Evolutionary conservation across 495 filamentous ascomycete species (phyloP), one percentile per base, ranked within the genome.

Genomic region (Clavariopsis aquatica): DNA sequence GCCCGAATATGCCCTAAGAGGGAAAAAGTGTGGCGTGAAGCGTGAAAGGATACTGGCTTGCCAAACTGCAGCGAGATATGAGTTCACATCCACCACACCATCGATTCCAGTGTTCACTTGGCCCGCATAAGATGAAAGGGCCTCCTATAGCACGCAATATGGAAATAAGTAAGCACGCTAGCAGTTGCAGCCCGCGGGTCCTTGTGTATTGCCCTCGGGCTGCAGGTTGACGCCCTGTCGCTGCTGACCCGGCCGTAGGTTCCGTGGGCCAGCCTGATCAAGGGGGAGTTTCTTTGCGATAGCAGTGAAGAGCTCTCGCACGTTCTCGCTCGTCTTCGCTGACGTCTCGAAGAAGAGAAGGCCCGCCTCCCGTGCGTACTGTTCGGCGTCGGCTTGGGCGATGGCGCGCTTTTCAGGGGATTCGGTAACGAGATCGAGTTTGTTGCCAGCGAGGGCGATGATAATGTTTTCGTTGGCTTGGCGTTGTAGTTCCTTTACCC

Each of bases 401-500:
- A 98, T 92, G 2, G 92, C 95, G 69, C 94, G 87, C 84, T 97
- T 97, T 74, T 94, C 90, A 24, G 93, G 93, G 65, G 88, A 86
- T 69, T 92, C 91, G 53, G 84, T 87, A 52, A 96, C 94, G 64
- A 98, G 80, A 83, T 98, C 94, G 65, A 96, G 78, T 80, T 98
- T 98, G 83, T 98, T 98, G 49, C 94, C 94, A 28, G 95, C 94
- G 24, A 98, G 84, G 28, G 94, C 94, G 75, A 98, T 98, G 71
- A 98, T 91, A 76, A 98, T 98, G 77, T 98, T 98, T 78, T 98
- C 94, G 79, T 98, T 98, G 43, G 95, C 95, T 81, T 98, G 94
- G 63, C 94, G 85, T 78, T 98, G 95, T 36, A 98, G 85, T 72
- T 98, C 95, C 78, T 98, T 98, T n/a, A 98, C 92, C 94, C 94